Percentiles rank a stretch among this genome's conserved stretches.
These are phyloP conservation scores for Leccinum fibrillosum DNA, from an alignment of 768 basidiomycete species.

Conservation along the genomic window DNA sequence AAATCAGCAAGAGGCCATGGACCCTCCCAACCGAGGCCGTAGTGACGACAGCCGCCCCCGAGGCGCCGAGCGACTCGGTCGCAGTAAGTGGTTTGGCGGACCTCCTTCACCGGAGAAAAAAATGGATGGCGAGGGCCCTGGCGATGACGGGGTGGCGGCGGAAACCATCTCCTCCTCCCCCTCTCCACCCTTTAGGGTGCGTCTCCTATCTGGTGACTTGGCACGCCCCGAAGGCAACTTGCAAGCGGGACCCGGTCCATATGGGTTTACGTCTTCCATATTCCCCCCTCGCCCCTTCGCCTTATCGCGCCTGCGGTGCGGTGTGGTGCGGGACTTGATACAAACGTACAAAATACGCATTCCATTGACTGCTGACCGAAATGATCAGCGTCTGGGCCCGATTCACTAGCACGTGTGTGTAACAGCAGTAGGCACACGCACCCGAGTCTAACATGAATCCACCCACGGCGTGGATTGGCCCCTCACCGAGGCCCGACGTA, in stretches of 20 bases:
- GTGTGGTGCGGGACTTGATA: neutral
- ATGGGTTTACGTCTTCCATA: constrained; percentile 1
- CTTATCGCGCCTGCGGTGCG: neutral
- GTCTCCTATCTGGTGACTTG: neutral
- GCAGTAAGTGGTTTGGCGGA: neutral
- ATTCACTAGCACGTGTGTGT: neutral
- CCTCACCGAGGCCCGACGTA: neutral
- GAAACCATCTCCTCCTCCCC: neutral
- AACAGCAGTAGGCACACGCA: neutral
- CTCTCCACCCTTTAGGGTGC: neutral
- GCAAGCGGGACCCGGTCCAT: neutral
- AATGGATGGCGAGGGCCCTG: neutral
- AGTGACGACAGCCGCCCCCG: neutral
- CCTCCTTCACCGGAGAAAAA: neutral
- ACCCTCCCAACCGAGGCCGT: neutral
- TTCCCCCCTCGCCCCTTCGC: neutral
- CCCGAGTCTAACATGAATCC: constrained; percentile 2
- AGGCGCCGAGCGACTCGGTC: neutral
- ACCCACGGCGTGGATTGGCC: neutral
- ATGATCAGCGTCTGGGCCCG: neutral
- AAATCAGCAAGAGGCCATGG: neutral
- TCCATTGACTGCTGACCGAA: neutral
- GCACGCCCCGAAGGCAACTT: neutral
- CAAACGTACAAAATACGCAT: neutral
- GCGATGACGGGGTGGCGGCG: neutral